These are phyloP conservation scores for Dictyostelium brefeldianum DNA, from an alignment of 78 protist genomes.

Conservation along the genomic window DNA sequence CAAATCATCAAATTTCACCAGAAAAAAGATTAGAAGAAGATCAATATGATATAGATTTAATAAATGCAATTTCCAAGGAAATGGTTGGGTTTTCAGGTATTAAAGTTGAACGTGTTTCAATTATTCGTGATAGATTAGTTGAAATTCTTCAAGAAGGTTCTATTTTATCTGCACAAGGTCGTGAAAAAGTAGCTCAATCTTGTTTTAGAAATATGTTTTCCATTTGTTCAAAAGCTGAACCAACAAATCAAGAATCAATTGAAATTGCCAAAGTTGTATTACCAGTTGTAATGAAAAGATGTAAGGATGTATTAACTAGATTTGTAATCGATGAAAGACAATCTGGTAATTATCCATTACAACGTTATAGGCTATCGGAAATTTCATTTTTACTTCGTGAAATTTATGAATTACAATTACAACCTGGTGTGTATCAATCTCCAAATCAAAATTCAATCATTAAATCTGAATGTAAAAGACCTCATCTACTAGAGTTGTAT, in stretches of 20 bases:
- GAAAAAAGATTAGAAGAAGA: constrained; percentile 69
- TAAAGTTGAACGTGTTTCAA: constrained; percentile 68
- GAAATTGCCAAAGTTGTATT: constrained; percentile 67
- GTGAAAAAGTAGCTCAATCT: constrained; percentile 75
- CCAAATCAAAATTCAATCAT: not conserved
- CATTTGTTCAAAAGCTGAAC: constrained; percentile 22
- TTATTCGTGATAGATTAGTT: constrained; percentile 61
- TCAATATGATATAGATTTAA: constrained; percentile 52
- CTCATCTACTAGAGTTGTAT: constrained; percentile 64
- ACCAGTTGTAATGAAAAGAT: constrained; percentile 61
- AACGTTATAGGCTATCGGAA: constrained; percentile 49
- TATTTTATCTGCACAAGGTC: constrained; percentile 14
- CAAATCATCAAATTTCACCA: constrained; percentile 24
- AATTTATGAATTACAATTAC: constrained; percentile 43
- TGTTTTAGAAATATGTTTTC: constrained; percentile 70
- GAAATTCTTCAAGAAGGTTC: constrained; percentile 66
- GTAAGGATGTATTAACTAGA: constrained; percentile 44
- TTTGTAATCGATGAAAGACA: constrained; percentile 72
- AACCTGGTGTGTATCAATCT: constrained; percentile 60
- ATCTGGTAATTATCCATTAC: constrained; percentile 64
- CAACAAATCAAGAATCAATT: constrained; percentile 24
- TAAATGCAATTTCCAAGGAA: constrained; percentile 68
- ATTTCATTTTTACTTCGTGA: constrained; percentile 55
- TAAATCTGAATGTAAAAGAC: constrained; percentile 24
- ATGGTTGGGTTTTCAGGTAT: constrained; percentile 80